A percentile compares a stretch with the other conserved stretches of the same genome.
These are phyloP conservation scores for Galerina marginata DNA, from an alignment of 768 basidiomycete species.

Conservation along the genomic window DNA sequence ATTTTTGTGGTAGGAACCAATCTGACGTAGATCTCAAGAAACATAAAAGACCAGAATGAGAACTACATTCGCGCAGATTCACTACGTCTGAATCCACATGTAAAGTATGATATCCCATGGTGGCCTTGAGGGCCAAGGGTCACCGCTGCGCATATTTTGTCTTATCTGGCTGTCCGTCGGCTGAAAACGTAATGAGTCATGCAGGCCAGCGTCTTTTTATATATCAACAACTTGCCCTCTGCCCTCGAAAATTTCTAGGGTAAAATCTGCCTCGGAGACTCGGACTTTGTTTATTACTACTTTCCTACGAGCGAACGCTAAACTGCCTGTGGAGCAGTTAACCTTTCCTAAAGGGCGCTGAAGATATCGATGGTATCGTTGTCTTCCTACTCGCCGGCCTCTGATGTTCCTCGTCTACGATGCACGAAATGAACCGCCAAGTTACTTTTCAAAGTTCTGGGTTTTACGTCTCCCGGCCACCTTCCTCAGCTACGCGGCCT, in stretches of 20 bases:
- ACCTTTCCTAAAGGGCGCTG: too few species aligned
- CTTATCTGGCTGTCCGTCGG: not conserved
- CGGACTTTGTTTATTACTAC: too few species aligned
- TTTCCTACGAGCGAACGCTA: too few species aligned
- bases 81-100: not conserved
- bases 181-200: not conserved
- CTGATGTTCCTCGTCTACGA: not conserved
- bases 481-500: conserved; percentile 22
- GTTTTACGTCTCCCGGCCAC: not conserved
- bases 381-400: too few species aligned
- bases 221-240: not conserved
- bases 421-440: not conserved
- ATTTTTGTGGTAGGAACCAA: too few species aligned
- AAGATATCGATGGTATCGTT: too few species aligned
- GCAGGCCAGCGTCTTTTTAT: not conserved
- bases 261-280: too few species aligned
- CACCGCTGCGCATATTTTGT: not conserved
- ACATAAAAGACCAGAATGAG: too few species aligned
- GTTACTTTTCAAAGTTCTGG: not conserved
- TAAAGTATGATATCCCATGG: not conserved
- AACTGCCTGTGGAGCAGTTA: too few species aligned
- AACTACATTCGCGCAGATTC: too few species aligned
- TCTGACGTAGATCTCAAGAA: too few species aligned
- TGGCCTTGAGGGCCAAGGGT: not conserved
- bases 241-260: too few species aligned